Percentiles rank a stretch among this genome's conserved stretches.
Evolutionary conservation across 805 yeast genomes (phyloP).

Genomic region (Sugiyamaella lignohabitans): DNA sequence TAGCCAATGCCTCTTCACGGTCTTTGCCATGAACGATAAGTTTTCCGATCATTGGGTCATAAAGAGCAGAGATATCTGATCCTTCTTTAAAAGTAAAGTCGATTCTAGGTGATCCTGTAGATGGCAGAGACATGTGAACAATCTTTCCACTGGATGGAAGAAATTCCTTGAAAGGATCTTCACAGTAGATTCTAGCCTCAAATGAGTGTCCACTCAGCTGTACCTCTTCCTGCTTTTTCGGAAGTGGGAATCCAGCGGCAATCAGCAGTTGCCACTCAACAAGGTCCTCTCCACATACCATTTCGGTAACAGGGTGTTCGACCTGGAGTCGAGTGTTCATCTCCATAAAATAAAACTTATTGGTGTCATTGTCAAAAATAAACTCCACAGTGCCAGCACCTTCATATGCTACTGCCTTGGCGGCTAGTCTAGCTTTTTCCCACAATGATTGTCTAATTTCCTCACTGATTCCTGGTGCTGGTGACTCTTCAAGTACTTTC

Average conservation of each 20-base stretch:
- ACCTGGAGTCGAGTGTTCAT: constrained; percentile 54
- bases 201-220: constrained; percentile 27
- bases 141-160: constrained; percentile 29
- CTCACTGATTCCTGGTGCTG: constrained; percentile 49
- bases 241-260: constrained; percentile 31
- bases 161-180: constrained; percentile 30
- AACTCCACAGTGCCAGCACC: constrained; percentile 56
- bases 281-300: constrained; percentile 49
- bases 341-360: constrained; percentile 50
- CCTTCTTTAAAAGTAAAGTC: constrained; percentile 27
- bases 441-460: constrained; percentile 41
- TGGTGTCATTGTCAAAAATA: constrained; percentile 46
- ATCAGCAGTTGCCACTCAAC: constrained; percentile 44
- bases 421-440: constrained; percentile 45
- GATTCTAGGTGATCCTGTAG: constrained; percentile 24
- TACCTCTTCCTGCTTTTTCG: constrained; percentile 28
- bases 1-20: constrained; percentile 26
- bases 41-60: constrained; percentile 32
- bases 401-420: constrained; percentile 43
- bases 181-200: constrained; percentile 31
- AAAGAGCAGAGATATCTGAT: constrained; percentile 26
- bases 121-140: constrained; percentile 24
- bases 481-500: constrained; percentile 50
- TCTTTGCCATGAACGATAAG: constrained; percentile 26
- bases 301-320: constrained; percentile 53